Evolutionary conservation across 768 basidiomycete species (phyloP), one percentile per base, ranked within the genome.

Genomic region (Tricholoma furcatifolium): DNA sequence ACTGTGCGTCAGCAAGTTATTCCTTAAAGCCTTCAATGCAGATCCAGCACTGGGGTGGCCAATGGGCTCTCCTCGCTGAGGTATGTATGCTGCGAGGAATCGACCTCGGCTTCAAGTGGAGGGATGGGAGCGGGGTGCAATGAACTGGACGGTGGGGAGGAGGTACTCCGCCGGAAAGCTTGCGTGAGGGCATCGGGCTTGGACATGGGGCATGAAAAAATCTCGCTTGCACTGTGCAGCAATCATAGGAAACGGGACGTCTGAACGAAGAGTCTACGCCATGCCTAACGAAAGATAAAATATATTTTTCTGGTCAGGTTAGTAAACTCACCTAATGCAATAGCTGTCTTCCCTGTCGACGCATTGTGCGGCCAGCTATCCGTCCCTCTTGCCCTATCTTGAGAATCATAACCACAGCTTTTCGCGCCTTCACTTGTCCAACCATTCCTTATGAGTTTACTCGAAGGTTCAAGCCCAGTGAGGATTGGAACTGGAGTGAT

Each of bases 161-260:
- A n/a, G 64, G 98, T 99, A 64, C 93, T 93, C 62, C 96, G 78
- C 61, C 96, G 80, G 72, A 99, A 92, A 0, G 95, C 93, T 67
- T 98, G 96, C 0, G 95, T 98, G 55, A 99, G 80, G 18, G 94
- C 94, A 67, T 99, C 97, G 2, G 97, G 98, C 73, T 98, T 98
- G 24, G 91, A 94, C 92, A 98, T 97, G 62, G 94, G 93, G 32
- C 97, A 79, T 40, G 95, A 98, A 75, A 96, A 98, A 54, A 99
- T 94, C 70, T 99, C 97, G 74, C 92, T 94, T 18, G 88, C n/a
- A n/a, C n/a, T n/a, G n/a, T n/a, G n/a, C 97, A 14, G 94, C 92
- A 63, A 99, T 93, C 85, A 93, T 94, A 6, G 94, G 97, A 69
- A 98, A 99, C 0, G 97, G 97, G 1, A 98, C 96, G 62, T 98